phyloP scores from a whole-genome alignment of 805 yeast genomes.

The Komagataella kurtzmanii region DNA sequence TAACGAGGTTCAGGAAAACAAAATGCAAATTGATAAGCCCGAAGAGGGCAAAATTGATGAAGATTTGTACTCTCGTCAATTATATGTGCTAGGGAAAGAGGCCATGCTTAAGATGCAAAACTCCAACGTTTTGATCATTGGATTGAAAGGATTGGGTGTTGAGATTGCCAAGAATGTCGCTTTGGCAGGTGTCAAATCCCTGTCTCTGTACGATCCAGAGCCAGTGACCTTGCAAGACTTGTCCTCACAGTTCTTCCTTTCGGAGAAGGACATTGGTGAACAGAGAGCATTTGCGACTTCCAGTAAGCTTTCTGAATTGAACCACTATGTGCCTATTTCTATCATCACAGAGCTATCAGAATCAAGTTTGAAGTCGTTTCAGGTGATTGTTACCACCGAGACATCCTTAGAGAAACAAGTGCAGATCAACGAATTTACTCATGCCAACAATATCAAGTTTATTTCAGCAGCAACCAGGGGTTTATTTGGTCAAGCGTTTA shows the following conservation, averaged over 20 bases:
- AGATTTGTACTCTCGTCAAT: conserved; percentile 89
- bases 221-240: conserved; percentile 57
- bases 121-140: conserved; percentile 84
- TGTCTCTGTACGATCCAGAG: conserved; percentile 73
- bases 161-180: conserved; percentile 97
- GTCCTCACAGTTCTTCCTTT: conserved; percentile 79
- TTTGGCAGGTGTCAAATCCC: conserved; percentile 90
- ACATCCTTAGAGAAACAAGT: conserved; percentile 61
- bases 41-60: conserved; percentile 60
- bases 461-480: conserved; percentile 80
- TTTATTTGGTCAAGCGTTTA: conserved; percentile 77
- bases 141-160: conserved; percentile 84
- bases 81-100: conserved; percentile 92
- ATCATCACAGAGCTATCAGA: conserved; percentile 45
- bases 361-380: conserved; percentile 41
- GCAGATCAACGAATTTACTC: conserved; percentile 63
- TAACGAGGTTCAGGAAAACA: conserved; percentile 4
- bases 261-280: conserved; percentile 60
- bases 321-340: conserved; percentile 79
- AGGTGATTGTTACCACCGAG: conserved; percentile 80
- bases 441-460: conserved; percentile 58
- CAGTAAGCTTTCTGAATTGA: conserved; percentile 63
- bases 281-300: conserved; percentile 65
- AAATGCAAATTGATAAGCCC: conserved; percentile 30
- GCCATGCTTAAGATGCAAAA: conserved; percentile 96